Evolutionary conservation across 352 stramenopile species (phyloP).

Genomic region (Thalassiosira oceanica): DNA sequence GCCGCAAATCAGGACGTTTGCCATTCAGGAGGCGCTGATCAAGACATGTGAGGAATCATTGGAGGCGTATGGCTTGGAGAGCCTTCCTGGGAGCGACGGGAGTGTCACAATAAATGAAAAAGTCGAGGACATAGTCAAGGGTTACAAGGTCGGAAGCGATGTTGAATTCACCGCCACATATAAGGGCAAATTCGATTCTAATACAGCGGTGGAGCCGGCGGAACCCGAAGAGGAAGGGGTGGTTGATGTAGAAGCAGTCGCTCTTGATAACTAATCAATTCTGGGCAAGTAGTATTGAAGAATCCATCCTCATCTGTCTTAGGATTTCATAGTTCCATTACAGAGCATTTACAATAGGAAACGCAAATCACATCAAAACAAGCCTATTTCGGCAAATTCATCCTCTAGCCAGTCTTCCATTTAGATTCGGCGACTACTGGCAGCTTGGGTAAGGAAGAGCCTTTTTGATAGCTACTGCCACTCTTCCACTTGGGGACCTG

Average conservation of each 20-base stretch:
- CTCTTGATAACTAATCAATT: too few relatives aligned
- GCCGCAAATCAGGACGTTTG: conserved; percentile 72
- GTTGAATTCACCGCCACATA: conserved; percentile 76
- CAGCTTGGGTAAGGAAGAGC: neutral
- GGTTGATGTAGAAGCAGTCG: conserved; percentile 46
- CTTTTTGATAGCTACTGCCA: conserved; percentile 42
- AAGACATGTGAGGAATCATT: conserved; percentile 65
- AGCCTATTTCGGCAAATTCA: neutral
- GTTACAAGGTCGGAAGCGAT: conserved; percentile 67
- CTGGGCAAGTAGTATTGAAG: too few relatives aligned
- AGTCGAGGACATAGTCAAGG: conserved; percentile 66
- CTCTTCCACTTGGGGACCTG: conserved; percentile 34
- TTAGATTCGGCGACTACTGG: neutral
- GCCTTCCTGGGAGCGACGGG: conserved; percentile 51
- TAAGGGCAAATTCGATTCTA: conserved; percentile 61
- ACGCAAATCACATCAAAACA: neutral
- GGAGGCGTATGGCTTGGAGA: conserved; percentile 75
- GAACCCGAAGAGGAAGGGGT: conserved; percentile 8
- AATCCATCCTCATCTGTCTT: too few relatives aligned
- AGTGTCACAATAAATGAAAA: conserved; percentile 67
- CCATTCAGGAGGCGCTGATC: conserved; percentile 74
- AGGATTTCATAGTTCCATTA: too few relatives aligned
- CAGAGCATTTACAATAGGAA: neutral
- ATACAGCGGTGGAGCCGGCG: conserved; percentile 5
- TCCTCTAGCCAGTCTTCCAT: conserved; percentile 6